A percentile compares a stretch with the other conserved stretches of the same genome.
phyloP scores from a whole-genome alignment of 345 rosid species.

The Durio zibethinus region DNA sequence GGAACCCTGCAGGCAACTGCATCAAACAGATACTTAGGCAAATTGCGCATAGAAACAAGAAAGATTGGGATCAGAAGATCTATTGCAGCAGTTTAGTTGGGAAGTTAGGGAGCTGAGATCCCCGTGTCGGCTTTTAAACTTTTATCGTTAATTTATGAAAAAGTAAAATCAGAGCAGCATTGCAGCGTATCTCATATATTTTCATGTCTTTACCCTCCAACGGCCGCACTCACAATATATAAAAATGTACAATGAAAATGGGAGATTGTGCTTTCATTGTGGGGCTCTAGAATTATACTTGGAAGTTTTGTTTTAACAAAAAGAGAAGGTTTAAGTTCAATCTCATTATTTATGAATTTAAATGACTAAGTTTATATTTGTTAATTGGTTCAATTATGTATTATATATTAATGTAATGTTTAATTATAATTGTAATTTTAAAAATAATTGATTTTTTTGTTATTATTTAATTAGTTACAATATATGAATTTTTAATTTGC shows the following conservation, averaged over 20 bases:
- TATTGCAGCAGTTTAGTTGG: neutral
- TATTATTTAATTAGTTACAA: too few relatives aligned
- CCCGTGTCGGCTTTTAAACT: conserved; percentile 2
- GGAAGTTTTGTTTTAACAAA: too few relatives aligned
- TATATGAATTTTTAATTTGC: too few relatives aligned
- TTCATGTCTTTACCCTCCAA: neutral
- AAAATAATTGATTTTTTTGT: too few relatives aligned
- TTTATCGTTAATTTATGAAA: neutral
- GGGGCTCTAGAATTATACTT: neutral
- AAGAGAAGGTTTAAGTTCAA: too few relatives aligned
- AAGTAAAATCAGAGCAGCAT: neutral
- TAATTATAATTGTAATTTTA: too few relatives aligned
- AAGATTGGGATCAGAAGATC: neutral
- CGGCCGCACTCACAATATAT: neutral
- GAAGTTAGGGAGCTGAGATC: neutral
- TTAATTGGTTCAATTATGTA: too few relatives aligned
- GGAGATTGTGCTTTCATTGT: neutral
- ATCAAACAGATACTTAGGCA: neutral
- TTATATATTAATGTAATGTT: too few relatives aligned
- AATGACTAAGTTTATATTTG: too few relatives aligned
- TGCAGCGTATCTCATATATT: neutral
- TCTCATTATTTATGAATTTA: too few relatives aligned
- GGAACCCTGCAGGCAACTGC: neutral
- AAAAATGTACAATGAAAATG: neutral
- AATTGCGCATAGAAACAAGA: neutral